A percentile compares a stretch with the other conserved stretches of the same genome.
Conservation (phyloP, 208 protist species). For the Acanthamoeba healyi region DNA sequence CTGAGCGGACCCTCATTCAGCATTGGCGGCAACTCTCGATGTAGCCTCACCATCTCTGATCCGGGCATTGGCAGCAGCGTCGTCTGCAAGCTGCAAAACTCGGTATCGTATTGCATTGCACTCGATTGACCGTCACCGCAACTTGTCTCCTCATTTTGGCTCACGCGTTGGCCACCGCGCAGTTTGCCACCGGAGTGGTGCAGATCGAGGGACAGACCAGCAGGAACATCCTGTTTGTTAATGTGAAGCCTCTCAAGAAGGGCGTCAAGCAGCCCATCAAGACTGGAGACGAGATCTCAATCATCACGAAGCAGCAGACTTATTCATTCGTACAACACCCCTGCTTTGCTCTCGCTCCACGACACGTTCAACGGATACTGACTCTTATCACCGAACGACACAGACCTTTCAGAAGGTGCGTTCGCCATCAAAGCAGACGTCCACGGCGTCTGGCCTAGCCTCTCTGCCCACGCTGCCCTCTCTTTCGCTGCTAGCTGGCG, state of each 20-base stretch:
- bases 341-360: not conserved
- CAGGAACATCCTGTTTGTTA: slow-evolving; percentile 62
- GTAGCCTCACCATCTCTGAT: slow-evolving; percentile 68
- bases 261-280: slow-evolving; percentile 46
- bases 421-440: not conserved
- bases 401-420: slow-evolving; percentile 71
- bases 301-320: slow-evolving; percentile 73
- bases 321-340: slow-evolving; percentile 57
- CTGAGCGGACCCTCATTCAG: slow-evolving; percentile 65
- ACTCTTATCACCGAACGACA: not conserved
- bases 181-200: slow-evolving; percentile 7
- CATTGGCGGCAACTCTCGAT: slow-evolving; percentile 72
- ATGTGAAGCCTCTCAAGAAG: slow-evolving; percentile 66
- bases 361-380: not conserved
- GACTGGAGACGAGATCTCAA: slow-evolving; percentile 68
- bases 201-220: slow-evolving; percentile 71
- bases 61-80: slow-evolving; percentile 65
- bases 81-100: slow-evolving; percentile 55
- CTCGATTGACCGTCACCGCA: not conserved
- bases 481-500: slow-evolving; percentile 5
- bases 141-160: not conserved
- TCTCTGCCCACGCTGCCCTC: not conserved
- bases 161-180: not conserved
- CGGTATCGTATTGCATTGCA: not conserved
- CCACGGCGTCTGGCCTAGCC: not conserved